phyloP scores from a whole-genome alignment of 169 alveolate species.

The Cryptosporidium sp. region DNA sequence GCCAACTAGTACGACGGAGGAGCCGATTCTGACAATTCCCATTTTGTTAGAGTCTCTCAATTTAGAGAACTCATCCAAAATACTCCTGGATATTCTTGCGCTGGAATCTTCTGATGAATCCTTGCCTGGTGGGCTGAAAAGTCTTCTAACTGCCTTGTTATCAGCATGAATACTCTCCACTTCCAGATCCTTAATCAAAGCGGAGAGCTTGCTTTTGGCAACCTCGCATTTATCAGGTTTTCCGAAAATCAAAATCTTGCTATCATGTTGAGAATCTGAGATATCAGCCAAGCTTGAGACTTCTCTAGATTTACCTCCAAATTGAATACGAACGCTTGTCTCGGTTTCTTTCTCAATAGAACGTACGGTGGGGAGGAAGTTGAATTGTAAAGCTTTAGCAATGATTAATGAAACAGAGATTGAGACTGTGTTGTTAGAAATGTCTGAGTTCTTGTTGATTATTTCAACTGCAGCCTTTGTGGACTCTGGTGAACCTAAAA shows the following conservation, averaged over 20 bases:
- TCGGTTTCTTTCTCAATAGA: conserved; percentile 58
- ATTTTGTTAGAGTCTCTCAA: conserved; percentile 62
- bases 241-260: conserved; percentile 73
- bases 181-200: conserved; percentile 26
- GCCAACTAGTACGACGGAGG: conserved; percentile 70
- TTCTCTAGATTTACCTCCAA: conserved; percentile 60
- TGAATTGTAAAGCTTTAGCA: conserved; percentile 68
- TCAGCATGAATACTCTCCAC: conserved; percentile 67
- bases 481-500: conserved; percentile 61
- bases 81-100: conserved; percentile 45
- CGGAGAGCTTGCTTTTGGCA: conserved; percentile 40
- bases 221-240: conserved; percentile 53
- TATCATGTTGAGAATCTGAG: conserved; percentile 61
- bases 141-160: conserved; percentile 43
- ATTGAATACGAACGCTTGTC: conserved; percentile 66
- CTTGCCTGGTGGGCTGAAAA: conserved; percentile 70
- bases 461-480: conserved; percentile 40
- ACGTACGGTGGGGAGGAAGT: conserved; percentile 73
- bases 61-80: conserved; percentile 53
- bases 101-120: conserved; percentile 53
- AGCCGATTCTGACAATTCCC: conserved; percentile 72
- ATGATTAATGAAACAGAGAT: conserved; percentile 38
- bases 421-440: conserved; percentile 37
- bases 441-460: conserved; percentile 43
- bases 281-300: not conserved